Conservation (phyloP, 768 basidiomycete genomes). For the Aureoboletus auriporus region DNA sequence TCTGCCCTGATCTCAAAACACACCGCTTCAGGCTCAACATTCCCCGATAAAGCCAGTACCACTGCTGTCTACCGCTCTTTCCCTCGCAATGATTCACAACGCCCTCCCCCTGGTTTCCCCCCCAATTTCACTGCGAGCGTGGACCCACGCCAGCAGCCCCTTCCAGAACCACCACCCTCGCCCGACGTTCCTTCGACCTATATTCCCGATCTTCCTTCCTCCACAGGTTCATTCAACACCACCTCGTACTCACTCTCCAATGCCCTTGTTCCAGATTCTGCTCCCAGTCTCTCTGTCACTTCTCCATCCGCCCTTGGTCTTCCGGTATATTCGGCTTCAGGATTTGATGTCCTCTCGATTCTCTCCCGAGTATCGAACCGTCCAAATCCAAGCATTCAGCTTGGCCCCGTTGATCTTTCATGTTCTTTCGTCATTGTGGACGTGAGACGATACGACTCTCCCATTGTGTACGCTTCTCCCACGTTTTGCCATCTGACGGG, state of each 20-base stretch:
- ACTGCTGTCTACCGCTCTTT: background rate
- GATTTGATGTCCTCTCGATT: conserved; percentile 85
- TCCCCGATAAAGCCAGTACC: background rate
- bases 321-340: conserved; percentile 84
- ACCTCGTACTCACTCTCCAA: conserved; percentile 4
- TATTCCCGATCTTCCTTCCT: conserved; percentile 4
- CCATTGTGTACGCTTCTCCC: conserved; percentile 89
- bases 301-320: conserved; percentile 34
- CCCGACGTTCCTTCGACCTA: conserved; percentile 2
- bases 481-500: conserved; percentile 77
- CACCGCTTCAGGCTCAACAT: background rate
- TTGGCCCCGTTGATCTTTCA: conserved; percentile 90
- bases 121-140: conserved; percentile 1
- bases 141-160: conserved; percentile 5
- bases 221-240: conserved; percentile 4
- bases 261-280: background rate
- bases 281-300: conserved; percentile 8
- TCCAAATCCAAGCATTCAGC: conserved; percentile 64
- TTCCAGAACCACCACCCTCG: conserved; percentile 4
- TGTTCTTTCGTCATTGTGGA: conserved; percentile 94
- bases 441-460: conserved; percentile 71
- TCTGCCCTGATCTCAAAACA: conserved; percentile 16
- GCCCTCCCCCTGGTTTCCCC: background rate
- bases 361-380: conserved; percentile 74
- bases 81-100: background rate